phyloP scores from a whole-genome alignment of 192 early-diverging fungal genomes.

The Backusella luteola region DNA sequence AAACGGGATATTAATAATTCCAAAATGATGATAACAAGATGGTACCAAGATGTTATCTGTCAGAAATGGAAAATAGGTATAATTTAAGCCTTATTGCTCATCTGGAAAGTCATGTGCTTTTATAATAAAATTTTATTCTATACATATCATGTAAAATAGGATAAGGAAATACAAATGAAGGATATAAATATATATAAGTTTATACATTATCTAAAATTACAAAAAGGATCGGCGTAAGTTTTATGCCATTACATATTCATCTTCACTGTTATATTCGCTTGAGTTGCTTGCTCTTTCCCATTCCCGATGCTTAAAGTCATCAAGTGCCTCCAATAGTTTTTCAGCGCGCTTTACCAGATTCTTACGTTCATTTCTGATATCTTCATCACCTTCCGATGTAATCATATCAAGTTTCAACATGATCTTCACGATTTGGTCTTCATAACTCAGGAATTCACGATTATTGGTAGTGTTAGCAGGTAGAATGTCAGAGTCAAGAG shows the following conservation, averaged over 20 bases:
- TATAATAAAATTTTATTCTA: not conserved
- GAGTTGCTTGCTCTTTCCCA: conserved; percentile 28
- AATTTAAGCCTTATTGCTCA: too few relatives aligned
- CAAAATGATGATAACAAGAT: not conserved
- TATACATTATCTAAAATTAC: not conserved
- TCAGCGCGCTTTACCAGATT: conserved; percentile 25
- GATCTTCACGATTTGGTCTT: conserved; percentile 33
- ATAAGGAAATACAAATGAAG: not conserved
- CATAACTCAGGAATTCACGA: conserved; percentile 28
- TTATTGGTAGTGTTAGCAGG: conserved; percentile 10
- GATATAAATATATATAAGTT: not conserved
- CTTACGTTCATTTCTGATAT: conserved; percentile 18
- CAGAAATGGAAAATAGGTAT: not conserved
- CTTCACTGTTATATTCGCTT: conserved; percentile 5
- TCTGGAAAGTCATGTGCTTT: not conserved
- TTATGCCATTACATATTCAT: not conserved
- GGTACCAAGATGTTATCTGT: not conserved
- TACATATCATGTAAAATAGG: not conserved
- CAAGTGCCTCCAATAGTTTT: conserved; percentile 21
- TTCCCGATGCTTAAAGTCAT: conserved; percentile 33
- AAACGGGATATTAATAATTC: not conserved
- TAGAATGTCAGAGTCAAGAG: not conserved
- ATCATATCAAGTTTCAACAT: conserved; percentile 32
- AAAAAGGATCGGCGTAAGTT: not conserved
- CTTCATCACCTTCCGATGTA: conserved; percentile 22